Base-by-base conservation (phyloP, 2,329 filamentous ascomycete species). In the Gremmenia infestans region DNA sequence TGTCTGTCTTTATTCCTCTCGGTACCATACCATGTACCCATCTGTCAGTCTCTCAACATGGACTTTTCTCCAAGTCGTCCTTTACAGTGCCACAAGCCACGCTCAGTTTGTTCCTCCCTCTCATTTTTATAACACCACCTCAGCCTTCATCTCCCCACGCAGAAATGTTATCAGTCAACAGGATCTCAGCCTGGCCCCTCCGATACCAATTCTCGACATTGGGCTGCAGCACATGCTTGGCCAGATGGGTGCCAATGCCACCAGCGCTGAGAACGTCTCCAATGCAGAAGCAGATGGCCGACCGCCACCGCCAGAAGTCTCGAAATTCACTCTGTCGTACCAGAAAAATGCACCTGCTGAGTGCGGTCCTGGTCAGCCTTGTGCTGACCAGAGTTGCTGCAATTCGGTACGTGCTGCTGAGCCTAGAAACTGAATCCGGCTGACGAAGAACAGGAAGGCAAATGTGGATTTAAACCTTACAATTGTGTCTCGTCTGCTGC, bases 311-410 rank as follows among this genome's bases (percentile, higher is more conserved):
- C 17, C 46, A 14, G 45, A 32, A 15, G 22, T 43, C 35, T 56
- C 54, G 14, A 39, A 19, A 47, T 17, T 53, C 5, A 43, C 32
- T 32, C 19, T 47, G 19, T 22, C 49, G 9, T n/a, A 36, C 14
- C 28, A 56, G 14, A 23, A n/a, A 32, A 45, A 50, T 11, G 25
- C 40, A 8, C 52, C 46, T 12, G 49, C 47, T 35, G 45, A 60
- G 32, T 64, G 62, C n/a, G 54, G 62, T 9, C 54, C 57, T 5
- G 40, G 49, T 11, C 8, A 46, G 23, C 52, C 62, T 17, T 64
- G 62, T 36, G 47, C 52, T 14, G 62, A 64, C 55, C 56, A 55
- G 12, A 65, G 63, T 37, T 65, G 63, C 37, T 65, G 63, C 50
- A 64, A 64, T 17, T 59, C 59, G 5, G 62, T 64, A 32, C 39